Evolutionary conservation across 306 rosid genomes (phyloP).

Genomic region (Lotus japonicus): DNA sequence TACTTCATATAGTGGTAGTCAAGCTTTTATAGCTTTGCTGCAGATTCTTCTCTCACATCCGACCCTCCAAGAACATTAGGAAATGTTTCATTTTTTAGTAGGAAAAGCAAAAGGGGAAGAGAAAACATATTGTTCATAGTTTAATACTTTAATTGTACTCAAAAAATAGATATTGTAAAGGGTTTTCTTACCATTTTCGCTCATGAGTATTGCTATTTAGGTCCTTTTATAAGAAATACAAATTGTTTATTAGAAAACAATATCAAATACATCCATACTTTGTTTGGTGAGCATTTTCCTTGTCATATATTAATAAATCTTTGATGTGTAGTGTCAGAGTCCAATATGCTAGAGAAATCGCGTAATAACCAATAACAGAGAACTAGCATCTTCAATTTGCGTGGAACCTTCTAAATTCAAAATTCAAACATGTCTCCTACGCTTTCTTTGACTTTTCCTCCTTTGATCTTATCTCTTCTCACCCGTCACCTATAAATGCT

Average conservation of each 20-base stretch:
- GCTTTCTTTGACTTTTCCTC: conserved; percentile 32
- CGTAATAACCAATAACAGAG: neutral
- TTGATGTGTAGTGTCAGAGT: neutral
- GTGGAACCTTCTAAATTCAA: conserved; percentile 21
- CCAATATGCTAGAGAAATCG: neutral
- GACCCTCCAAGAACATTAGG: neutral
- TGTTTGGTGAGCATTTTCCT: too few species aligned
- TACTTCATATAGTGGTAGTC: neutral
- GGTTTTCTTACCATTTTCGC: neutral
- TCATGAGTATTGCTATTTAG: neutral
- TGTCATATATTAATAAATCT: neutral
- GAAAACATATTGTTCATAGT: neutral
- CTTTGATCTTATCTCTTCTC: neutral
- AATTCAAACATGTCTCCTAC: conserved; percentile 16
- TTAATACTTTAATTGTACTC: neutral
- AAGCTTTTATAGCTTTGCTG: neutral
- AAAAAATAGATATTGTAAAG: neutral
- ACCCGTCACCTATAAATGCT: conserved; percentile 11
- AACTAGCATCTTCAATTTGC: neutral
- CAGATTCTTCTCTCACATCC: neutral
- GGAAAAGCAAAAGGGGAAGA: neutral
- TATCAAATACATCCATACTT: too few species aligned
- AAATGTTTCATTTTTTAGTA: neutral
- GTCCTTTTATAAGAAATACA: too few species aligned
- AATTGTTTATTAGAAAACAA: too few species aligned